phyloP scores from a whole-genome alignment of 306 rosid genomes.

The Casuarina cunninghamiana region DNA sequence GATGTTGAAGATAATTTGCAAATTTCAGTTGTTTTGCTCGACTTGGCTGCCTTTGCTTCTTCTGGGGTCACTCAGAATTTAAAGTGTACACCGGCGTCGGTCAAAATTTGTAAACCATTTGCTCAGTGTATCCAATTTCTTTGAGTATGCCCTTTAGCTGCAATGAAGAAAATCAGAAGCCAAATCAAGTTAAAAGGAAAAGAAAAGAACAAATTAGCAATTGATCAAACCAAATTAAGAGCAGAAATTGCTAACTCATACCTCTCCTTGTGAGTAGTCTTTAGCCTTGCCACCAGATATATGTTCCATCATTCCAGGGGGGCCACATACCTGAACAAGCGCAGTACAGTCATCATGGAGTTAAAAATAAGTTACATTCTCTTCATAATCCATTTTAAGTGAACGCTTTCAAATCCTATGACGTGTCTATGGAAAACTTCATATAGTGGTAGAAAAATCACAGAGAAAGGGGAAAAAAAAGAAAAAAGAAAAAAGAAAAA shows the following conservation, averaged over 20 bases:
- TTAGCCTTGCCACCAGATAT: conserved; percentile 88
- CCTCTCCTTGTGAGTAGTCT: conserved; percentile 97
- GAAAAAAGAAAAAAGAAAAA: background rate
- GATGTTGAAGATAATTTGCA: conserved; percentile 22
- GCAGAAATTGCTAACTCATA: conserved; percentile 21
- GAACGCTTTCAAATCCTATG: background rate
- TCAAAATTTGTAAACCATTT: conserved; percentile 98
- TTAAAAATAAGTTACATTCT: background rate
- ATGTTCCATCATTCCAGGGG: conserved; percentile 93
- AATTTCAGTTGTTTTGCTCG: conserved; percentile 25
- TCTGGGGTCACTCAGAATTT: conserved; percentile 26
- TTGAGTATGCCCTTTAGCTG: conserved; percentile 85
- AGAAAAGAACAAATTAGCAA: background rate
- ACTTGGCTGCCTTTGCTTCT: conserved; percentile 19
- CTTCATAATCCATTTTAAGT: background rate
- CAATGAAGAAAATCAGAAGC: conserved; percentile 26
- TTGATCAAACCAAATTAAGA: background rate
- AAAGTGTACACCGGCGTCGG: conserved; percentile 15
- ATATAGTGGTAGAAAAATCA: background rate
- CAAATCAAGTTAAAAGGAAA: background rate
- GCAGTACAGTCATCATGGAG: conserved; percentile 10
- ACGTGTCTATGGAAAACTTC: background rate
- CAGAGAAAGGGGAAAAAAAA: background rate
- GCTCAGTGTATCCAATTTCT: conserved; percentile 83
- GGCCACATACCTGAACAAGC: conserved; percentile 84